These are phyloP conservation scores for Talaromyces adpressus DNA, from an alignment of 495 filamentous ascomycete species.

Conservation along the genomic window DNA sequence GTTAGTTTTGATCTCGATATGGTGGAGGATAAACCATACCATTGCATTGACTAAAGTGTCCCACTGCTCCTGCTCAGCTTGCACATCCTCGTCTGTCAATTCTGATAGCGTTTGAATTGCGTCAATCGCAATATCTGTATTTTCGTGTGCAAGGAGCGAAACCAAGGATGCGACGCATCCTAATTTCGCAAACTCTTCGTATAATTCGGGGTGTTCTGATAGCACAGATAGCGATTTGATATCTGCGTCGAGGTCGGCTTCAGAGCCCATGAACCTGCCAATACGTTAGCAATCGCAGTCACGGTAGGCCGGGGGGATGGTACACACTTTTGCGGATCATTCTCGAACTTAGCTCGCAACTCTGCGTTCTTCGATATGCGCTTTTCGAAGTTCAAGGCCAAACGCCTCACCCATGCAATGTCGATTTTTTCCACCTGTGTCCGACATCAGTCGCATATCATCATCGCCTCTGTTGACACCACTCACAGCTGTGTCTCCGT, in stretches of 20 bases:
- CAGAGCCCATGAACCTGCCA: conserved; percentile 65
- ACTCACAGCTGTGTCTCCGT: conserved; percentile 39
- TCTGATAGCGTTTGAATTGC: conserved; percentile 87
- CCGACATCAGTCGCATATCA: conserved; percentile 13
- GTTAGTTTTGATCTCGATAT: conserved; percentile 15
- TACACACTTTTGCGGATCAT: conserved; percentile 74
- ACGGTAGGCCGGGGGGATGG: no score
- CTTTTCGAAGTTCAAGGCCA: conserved; percentile 82
- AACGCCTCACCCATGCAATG: conserved; percentile 71
- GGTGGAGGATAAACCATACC: conserved; percentile 27
- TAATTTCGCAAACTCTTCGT: conserved; percentile 72
- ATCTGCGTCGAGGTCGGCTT: conserved; percentile 87
- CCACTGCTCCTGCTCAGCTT: conserved; percentile 80
- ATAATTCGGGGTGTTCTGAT: conserved; percentile 79
- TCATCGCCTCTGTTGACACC: background rate
- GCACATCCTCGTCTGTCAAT: conserved; percentile 90
- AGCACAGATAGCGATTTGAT: conserved; percentile 86
- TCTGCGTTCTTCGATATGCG: conserved; percentile 90
- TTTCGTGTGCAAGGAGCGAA: conserved; percentile 82
- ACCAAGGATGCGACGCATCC: conserved; percentile 74
- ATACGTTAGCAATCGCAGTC: background rate
- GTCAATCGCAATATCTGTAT: conserved; percentile 93
- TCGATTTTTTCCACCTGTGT: conserved; percentile 70
- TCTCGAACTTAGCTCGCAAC: conserved; percentile 79
- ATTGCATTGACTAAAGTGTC: conserved; percentile 70